A percentile compares a stretch with the other conserved stretches of the same genome.
Evolutionary conservation across 805 yeast genomes (phyloP).

Genomic region (Barnettozyma botsteinii): DNA sequence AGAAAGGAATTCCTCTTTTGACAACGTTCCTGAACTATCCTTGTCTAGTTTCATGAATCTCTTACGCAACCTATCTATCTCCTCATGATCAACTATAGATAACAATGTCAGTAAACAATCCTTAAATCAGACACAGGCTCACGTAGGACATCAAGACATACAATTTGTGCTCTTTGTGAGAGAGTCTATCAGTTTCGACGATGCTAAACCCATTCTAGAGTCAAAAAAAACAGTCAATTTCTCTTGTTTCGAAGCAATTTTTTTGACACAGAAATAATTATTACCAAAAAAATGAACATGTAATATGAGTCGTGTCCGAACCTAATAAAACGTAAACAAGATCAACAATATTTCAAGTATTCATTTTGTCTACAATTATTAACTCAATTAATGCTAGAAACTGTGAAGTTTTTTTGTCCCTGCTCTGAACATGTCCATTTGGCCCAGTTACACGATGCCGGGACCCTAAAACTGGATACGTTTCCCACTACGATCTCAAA

Average conservation of each 20-base stretch:
- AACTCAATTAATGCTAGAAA: background rate
- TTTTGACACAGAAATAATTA: too few species aligned
- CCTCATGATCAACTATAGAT: constrained; percentile 79
- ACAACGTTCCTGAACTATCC: constrained; percentile 89
- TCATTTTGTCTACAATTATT: too few species aligned
- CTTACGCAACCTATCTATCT: constrained; percentile 83
- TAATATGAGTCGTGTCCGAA: too few species aligned
- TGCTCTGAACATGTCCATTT: constrained; percentile 21
- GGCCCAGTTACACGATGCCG: background rate
- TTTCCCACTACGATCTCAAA: constrained; percentile 22
- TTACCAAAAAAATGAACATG: too few species aligned
- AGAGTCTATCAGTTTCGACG: constrained; percentile 58
- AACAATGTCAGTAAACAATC: background rate
- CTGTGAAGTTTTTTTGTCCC: constrained; percentile 22
- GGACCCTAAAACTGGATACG: constrained; percentile 11
- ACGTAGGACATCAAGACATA: constrained; percentile 30
- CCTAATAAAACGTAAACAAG: too few species aligned
- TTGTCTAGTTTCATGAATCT: constrained; percentile 93
- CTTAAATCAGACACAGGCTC: background rate
- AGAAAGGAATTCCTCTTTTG: constrained; percentile 80
- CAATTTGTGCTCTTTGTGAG: constrained; percentile 78
- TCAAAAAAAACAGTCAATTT: too few species aligned
- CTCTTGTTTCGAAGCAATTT: too few species aligned
- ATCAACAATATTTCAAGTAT: too few species aligned
- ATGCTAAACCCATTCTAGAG: constrained; percentile 52